phyloP scores from a whole-genome alignment of 2,329 filamentous ascomycete genomes.

The Neopestalotiopsis clavispora region DNA sequence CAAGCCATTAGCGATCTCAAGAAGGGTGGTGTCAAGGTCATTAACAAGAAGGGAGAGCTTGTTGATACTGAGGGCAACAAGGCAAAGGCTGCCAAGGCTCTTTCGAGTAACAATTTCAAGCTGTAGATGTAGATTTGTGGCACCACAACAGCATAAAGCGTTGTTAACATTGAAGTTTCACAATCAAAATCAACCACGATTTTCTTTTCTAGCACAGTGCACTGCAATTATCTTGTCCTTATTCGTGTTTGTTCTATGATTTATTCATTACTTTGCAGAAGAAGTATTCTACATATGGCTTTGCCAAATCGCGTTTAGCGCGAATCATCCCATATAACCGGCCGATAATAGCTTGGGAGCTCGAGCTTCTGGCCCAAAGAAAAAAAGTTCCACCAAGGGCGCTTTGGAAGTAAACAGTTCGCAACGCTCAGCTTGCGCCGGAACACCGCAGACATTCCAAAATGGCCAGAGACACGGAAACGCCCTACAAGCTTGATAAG shows the following conservation, averaged over 20 bases:
- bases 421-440: conserved; percentile 4
- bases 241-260: too few species aligned
- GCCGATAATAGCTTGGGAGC: not conserved
- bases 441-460: conserved; percentile 11
- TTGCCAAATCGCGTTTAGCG: not conserved
- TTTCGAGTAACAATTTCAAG: conserved; percentile 65
- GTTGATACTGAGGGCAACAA: conserved; percentile 84
- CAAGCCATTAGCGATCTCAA: conserved; percentile 52
- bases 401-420: conserved; percentile 9
- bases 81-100: conserved; percentile 57
- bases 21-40: conserved; percentile 85
- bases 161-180: not conserved
- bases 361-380: not conserved
- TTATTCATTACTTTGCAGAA: too few species aligned
- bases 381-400: conserved; percentile 2
- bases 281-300: not conserved
- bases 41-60: conserved; percentile 87
- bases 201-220: not conserved
- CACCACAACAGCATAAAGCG: not conserved
- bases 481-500: conserved; percentile 51
- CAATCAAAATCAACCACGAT: not conserved
- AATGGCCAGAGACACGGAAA: conserved; percentile 49
- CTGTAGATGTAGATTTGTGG: conserved; percentile 44
- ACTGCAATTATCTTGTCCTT: not conserved
- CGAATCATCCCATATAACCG: not conserved